A percentile compares a stretch with the other conserved stretches of the same genome.
Evolutionary conservation across 2,329 filamentous ascomycete genomes (phyloP).

Genomic region (Myriosclerotinia duriaeana): DNA sequence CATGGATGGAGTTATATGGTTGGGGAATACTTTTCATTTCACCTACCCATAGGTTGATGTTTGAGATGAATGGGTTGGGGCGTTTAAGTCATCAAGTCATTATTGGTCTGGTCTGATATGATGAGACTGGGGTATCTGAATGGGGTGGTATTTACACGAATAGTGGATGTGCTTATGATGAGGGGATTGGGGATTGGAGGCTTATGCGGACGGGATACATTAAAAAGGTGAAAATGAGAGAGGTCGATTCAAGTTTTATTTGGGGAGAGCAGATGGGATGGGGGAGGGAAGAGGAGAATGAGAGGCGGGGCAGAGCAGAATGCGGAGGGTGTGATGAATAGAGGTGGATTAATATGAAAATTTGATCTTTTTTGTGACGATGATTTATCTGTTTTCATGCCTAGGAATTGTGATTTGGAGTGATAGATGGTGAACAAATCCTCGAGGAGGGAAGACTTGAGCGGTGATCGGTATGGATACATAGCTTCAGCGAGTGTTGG

Average conservation of each 20-base stretch:
- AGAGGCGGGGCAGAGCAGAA: neutral
- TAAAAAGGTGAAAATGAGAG: constrained; percentile 6
- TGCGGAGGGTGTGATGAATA: neutral
- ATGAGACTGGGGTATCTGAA: neutral
- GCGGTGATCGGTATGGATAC: neutral
- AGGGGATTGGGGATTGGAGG: neutral
- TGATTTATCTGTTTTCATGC: neutral
- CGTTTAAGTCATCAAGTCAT: constrained; percentile 13
- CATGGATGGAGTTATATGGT: constrained; percentile 16
- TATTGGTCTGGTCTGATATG: constrained; percentile 13
- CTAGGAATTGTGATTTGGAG: neutral
- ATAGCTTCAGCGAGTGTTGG: neutral
- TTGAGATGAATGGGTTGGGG: constrained; percentile 10
- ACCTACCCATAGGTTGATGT: constrained; percentile 7
- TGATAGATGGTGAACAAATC: neutral
- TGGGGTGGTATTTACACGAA: constrained; percentile 5
- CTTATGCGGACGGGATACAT: constrained; percentile 1
- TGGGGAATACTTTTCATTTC: constrained; percentile 11
- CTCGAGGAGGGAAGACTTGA: neutral
- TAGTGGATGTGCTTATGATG: constrained; percentile 11
- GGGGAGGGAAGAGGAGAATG: neutral
- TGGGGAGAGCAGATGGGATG: neutral
- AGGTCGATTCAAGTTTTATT: constrained; percentile 4
- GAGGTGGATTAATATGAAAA: constrained; percentile 17
- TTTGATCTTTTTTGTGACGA: constrained; percentile 7